Percentiles rank a stretch among this genome's conserved stretches.
These are phyloP conservation scores for Musa troglodytarum DNA, from an alignment of 176 grass and related monocot species.

Conservation along the genomic window DNA sequence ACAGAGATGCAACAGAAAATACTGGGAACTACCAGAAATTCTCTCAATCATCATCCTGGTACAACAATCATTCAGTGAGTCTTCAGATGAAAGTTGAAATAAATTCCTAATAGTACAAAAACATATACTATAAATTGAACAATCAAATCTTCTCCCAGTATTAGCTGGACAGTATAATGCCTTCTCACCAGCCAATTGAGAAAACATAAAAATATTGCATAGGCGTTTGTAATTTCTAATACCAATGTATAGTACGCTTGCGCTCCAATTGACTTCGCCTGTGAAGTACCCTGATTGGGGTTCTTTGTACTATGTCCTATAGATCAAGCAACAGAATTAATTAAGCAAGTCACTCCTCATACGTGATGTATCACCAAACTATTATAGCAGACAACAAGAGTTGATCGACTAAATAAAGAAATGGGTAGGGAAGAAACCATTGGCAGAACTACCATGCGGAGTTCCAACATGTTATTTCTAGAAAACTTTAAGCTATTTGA, in stretches of 20 bases:
- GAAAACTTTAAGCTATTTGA: neutral
- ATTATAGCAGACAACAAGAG: neutral
- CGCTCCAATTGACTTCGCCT: conserved; percentile 77
- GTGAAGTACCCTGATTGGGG: conserved; percentile 83
- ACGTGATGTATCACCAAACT: neutral
- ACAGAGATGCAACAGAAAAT: conserved; percentile 87
- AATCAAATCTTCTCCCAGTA: neutral
- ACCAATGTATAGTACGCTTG: conserved; percentile 84
- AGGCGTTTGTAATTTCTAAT: conserved; percentile 20
- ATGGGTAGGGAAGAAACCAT: too few relatives aligned
- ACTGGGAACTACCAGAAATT: conserved; percentile 43
- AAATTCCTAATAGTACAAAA: neutral
- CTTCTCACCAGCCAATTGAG: conserved; percentile 7
- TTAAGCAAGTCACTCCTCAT: neutral
- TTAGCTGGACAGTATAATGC: neutral
- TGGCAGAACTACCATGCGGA: neutral
- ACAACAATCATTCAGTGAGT: conserved; percentile 6
- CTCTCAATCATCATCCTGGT: conserved; percentile 85
- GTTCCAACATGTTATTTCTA: neutral
- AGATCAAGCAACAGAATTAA: conserved; percentile 17
- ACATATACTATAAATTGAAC: neutral
- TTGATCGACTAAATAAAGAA: neutral
- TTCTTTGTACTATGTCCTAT: conserved; percentile 83
- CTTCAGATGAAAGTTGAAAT: neutral
- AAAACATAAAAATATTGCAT: conserved; percentile 1